Percentiles rank a stretch among this genome's conserved stretches.
Evolutionary conservation across 257 asterid genomes (phyloP).

Genomic region (Scutellaria galericulata): DNA sequence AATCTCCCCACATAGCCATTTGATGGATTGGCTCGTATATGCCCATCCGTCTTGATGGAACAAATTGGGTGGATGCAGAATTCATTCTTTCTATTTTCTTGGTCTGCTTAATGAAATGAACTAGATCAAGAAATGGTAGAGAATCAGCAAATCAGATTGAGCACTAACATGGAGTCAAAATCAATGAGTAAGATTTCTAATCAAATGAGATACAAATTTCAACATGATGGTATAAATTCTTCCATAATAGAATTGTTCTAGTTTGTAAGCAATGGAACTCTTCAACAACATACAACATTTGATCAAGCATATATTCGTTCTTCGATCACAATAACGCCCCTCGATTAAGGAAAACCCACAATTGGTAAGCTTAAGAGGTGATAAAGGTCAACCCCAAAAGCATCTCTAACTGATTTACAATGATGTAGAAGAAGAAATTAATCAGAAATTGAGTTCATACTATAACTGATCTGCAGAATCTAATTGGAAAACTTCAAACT

Average conservation of each 20-base stretch:
- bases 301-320: neutral
- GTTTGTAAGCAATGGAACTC: neutral
- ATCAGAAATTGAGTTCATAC: constrained; percentile 21
- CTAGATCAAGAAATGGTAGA: constrained; percentile 12
- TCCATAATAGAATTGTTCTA: neutral
- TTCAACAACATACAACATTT: neutral
- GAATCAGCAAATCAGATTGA: neutral
- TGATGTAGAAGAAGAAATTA: constrained; percentile 9
- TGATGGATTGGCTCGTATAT: constrained; percentile 84
- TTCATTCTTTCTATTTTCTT: constrained; percentile 67
- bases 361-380: too few species aligned
- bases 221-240: neutral
- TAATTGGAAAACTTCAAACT: constrained; percentile 20
- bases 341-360: too few species aligned
- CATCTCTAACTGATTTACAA: constrained; percentile 17
- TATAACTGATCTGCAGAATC: constrained; percentile 21
- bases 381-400: neutral
- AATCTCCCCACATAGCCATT: constrained; percentile 88
- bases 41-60: constrained; percentile 87
- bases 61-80: constrained; percentile 77
- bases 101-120: constrained; percentile 34
- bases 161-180: neutral
- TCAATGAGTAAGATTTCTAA: neutral
- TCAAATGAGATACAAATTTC: neutral
- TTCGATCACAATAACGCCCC: too few species aligned